Evolutionary conservation across 345 rosid genomes (phyloP), one percentile per base, ranked within the genome.

Genomic region (Hibiscus tridactylites): DNA sequence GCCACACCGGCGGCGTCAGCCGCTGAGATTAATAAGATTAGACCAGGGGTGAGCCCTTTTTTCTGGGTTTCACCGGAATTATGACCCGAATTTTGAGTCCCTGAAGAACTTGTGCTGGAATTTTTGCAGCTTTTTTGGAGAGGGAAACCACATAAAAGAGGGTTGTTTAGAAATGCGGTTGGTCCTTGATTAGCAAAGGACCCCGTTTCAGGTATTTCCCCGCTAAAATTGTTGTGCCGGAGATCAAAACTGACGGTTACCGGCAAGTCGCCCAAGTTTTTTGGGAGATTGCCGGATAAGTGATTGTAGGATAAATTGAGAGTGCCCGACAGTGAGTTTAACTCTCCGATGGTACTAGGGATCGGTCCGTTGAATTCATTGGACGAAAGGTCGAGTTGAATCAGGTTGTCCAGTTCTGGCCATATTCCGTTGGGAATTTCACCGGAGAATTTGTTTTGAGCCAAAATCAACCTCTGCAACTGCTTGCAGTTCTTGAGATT

Each of bases 141-240:
- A 75, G 99, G 99, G 71, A 96, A 96, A 0, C 99, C 98, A 49
- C 98, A 96, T 42, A 96, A 58, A 33, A 73, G 74, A 12, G 98
- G 96, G 13, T 96, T 96, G 49, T 80, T 77, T 70, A 96, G 94
- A 65, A 96, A 96, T 19, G 98, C 99, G 11, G 97, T 92, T 44
- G 99, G 99, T 61, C 99, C 99, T 61, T 92, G 99, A 81, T 88
- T 92, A 0, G 88, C 80, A 82, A 96, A 96, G 2, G 99, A 91
- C 13, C 98, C 98, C 0, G 91, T 82, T 79, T 90, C 93, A 33
- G 99, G 99, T 24, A 96, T 92, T 73, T 92, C 90, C 0, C 99
- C 99, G 76, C 81, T 85, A 9, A 96, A 79, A 75, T 96, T 83
- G 66, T 96, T 96, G 81, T 75, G 79, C 61, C 93, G 79, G 72